Percentiles rank a stretch among this genome's conserved stretches.
Conservation (phyloP, 2,329 filamentous ascomycete genomes). For the Cladosporium colombiae region DNA sequence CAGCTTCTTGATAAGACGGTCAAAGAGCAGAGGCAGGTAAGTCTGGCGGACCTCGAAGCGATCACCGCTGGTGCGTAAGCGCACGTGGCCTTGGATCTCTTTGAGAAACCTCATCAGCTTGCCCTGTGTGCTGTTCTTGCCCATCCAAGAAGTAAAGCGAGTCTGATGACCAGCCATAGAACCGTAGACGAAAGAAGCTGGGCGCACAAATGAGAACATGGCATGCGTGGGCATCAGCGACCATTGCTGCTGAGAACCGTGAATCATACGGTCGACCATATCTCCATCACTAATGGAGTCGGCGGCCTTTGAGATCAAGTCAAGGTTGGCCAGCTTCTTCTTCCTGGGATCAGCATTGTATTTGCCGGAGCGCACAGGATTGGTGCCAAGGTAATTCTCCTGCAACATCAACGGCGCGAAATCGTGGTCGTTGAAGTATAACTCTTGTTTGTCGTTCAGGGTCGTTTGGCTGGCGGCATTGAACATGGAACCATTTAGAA, state of each 20-base stretch:
- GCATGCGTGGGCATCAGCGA: conserved; percentile 96
- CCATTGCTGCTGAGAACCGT: conserved; percentile 97
- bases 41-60: conserved; percentile 92
- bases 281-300: conserved; percentile 98
- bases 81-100: conserved; percentile 97
- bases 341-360: conserved; percentile 62
- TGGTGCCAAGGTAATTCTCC: conserved; percentile 91
- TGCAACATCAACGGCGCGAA: conserved; percentile 98
- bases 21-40: conserved; percentile 87
- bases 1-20: conserved; percentile 72
- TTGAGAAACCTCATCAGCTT: conserved; percentile 79
- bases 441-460: conserved; percentile 94
- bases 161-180: conserved; percentile 66
- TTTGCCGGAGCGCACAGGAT: conserved; percentile 65
- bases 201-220: conserved; percentile 89
- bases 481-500: conserved; percentile 86
- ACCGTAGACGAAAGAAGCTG: conserved; percentile 83
- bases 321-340: conserved; percentile 76
- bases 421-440: conserved; percentile 99
- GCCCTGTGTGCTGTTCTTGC: conserved; percentile 84
- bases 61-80: conserved; percentile 84
- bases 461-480: conserved; percentile 78
- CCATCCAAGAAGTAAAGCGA: conserved; percentile 86
- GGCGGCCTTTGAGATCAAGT: conserved; percentile 83
- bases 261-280: conserved; percentile 95